Evolutionary conservation across 176 grass and related monocot genomes (phyloP).

Genomic region (Elymus sibiricus): DNA sequence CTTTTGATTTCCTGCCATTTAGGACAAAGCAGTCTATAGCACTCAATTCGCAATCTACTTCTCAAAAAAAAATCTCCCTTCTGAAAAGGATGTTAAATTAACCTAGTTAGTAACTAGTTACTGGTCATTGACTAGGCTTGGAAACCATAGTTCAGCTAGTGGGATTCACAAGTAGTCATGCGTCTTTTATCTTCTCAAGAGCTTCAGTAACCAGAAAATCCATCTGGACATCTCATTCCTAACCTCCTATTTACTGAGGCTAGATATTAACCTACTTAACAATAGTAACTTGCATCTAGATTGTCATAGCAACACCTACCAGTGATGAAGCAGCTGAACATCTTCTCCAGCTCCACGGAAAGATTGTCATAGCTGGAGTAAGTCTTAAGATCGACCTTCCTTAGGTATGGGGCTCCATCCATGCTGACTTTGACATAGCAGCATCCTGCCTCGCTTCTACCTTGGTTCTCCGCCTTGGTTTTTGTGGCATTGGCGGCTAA

Average conservation of each 20-base stretch:
- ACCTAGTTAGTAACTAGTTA: not conserved
- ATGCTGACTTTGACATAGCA: constrained; percentile 79
- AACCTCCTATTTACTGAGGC: not conserved
- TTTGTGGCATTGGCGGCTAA: constrained; percentile 46
- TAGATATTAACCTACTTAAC: not conserved
- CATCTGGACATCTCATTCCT: not conserved
- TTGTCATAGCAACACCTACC: constrained; percentile 43
- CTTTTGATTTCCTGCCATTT: not conserved
- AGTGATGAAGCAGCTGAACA: constrained; percentile 79
- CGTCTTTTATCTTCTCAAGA: not conserved
- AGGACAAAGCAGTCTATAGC: not conserved
- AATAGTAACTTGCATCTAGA: not conserved
- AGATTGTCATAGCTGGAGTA: constrained; percentile 67
- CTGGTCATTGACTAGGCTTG: not conserved
- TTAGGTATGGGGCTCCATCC: constrained; percentile 74
- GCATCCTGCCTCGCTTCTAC: constrained; percentile 44
- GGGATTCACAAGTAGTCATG: not conserved
- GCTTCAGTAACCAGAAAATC: not conserved
- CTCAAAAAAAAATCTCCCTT: too few relatives aligned
- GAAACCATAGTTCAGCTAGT: not conserved
- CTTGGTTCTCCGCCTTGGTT: constrained; percentile 39
- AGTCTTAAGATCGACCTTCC: constrained; percentile 81
- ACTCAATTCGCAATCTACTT: not conserved
- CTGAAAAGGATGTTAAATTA: not conserved
- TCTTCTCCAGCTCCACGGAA: constrained; percentile 64